Base-by-base conservation (phyloP, 2,329 filamentous ascomycete genomes). In the Trichoderma semiorbis region DNA sequence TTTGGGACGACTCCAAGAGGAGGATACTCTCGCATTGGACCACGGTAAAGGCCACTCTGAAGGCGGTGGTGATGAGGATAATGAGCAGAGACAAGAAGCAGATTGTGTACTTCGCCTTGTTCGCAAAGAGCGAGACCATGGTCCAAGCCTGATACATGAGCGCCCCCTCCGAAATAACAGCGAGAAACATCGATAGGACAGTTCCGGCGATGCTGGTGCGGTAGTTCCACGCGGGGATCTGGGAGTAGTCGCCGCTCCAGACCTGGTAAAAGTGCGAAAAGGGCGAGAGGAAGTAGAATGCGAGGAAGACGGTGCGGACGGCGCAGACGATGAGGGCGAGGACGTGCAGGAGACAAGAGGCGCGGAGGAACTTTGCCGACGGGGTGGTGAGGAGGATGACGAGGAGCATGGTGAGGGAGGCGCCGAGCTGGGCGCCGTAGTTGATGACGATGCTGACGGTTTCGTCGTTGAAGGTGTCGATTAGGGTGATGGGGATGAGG, bases 341-440 rank as follows among this genome's bases (percentile, higher is more conserved):
- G 24, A 87, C 75, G 78, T 95, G 94, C 76, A 94, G 83, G 74
- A 90, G 77, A 78, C 92, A 92, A 24, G 93, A 86, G 0, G 84
- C 78, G 2, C 91, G 90, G 67, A 83, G 82, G 72, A 92, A 87
- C 79, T 93, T 94, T 74, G 88, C 84, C 0, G 84, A 79, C 24
- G 88, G 88, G 0, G 92, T 94, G 79, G 95, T 85, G 72, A 91
- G 77, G 12, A 94, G 81, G 3, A 95, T 83, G 34, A 92, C 84
- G 57, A 91, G 75, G 21, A 95, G 83, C 77, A 94, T 87, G 73
- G 91, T 81, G 71, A 91, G 74, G 61, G 88, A 89, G 28, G 91
- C 89, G 34, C 93, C 93, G 66, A 94, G 85, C 79, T 95, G 92
- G 21, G 87, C 82, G 67, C 88, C 90, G 78, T 91, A 93, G 81